These are phyloP conservation scores for Serendipita sp. DNA, from an alignment of 768 basidiomycete genomes.

Conservation along the genomic window DNA sequence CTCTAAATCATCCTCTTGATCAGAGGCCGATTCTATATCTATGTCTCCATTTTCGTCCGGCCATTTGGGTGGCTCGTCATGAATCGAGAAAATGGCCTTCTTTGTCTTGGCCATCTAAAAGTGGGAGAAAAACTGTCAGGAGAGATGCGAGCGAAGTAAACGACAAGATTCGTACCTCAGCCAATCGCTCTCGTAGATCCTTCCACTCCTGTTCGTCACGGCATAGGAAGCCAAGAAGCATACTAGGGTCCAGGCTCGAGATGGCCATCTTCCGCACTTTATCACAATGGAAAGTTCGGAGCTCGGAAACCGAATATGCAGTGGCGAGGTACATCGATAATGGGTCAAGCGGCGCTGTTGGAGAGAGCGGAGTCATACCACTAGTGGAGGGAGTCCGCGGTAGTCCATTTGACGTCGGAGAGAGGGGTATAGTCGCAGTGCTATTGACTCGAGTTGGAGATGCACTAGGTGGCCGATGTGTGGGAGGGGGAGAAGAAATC, in stretches of 20 bases:
- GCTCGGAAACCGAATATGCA: constrained; percentile 56
- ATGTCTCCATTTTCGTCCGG: constrained; percentile 43
- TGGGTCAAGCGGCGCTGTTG: constrained; percentile 26
- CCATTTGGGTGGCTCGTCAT: constrained; percentile 81
- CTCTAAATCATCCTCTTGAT: constrained; percentile 22
- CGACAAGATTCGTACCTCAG: constrained; percentile 37
- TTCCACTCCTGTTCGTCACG: constrained; percentile 72
- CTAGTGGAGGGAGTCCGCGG: constrained; percentile 18
- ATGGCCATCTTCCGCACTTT: constrained; percentile 89
- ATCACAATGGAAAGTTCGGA: constrained; percentile 94
- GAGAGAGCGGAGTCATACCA: constrained; percentile 10
- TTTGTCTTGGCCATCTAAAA: constrained; percentile 28
- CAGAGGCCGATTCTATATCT: constrained; percentile 39
- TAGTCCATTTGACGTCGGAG: constrained; percentile 11
- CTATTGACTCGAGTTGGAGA: not conserved
- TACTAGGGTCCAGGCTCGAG: constrained; percentile 83
- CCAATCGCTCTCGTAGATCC: constrained; percentile 58
- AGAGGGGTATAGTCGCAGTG: not conserved
- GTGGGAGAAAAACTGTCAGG: not conserved
- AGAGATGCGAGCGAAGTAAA: constrained; percentile 7
- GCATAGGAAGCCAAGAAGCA: constrained; percentile 88
- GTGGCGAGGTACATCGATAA: constrained; percentile 48
- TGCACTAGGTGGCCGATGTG: not conserved
- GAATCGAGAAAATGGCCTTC: constrained; percentile 68
- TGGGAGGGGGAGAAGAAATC: not conserved